Conservation (phyloP, 2,329 filamentous ascomycete genomes). For the Sporothrix schenckii region DNA sequence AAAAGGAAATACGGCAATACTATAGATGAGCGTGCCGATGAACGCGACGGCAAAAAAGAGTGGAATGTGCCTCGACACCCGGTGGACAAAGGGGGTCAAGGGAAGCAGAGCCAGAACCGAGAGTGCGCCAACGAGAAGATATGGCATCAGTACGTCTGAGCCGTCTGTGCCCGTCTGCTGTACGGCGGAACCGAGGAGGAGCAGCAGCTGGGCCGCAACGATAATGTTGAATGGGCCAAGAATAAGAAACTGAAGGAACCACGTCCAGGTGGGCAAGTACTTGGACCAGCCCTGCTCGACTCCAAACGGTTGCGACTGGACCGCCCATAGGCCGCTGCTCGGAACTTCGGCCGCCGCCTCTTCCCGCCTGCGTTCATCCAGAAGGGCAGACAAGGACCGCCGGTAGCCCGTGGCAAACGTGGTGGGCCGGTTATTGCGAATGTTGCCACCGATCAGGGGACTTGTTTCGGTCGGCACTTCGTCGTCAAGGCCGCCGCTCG, state of each 20-base stretch:
- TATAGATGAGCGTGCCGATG: conserved; percentile 77
- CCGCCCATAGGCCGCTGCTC: conserved; percentile 38
- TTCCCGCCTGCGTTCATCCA: conserved; percentile 36
- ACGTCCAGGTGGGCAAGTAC: conserved; percentile 77
- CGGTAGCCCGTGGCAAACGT: conserved; percentile 62
- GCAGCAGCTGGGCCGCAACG: conserved; percentile 72
- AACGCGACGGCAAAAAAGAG: conserved; percentile 74
- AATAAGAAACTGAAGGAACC: conserved; percentile 83
- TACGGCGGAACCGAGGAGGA: conserved; percentile 71
- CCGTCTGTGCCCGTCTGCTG: conserved; percentile 86
- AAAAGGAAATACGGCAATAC: conserved; percentile 86
- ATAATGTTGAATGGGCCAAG: conserved; percentile 77
- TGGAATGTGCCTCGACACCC: conserved; percentile 81
- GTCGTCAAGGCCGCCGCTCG: conserved; percentile 45
- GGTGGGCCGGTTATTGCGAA: conserved; percentile 43
- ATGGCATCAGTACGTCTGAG: conserved; percentile 69
- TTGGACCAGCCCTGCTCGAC: conserved; percentile 86
- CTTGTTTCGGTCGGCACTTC: conserved; percentile 56
- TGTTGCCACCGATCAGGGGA: conserved; percentile 48
- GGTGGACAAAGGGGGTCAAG: conserved; percentile 80
- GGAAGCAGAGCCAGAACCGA: conserved; percentile 75
- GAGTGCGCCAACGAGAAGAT: conserved; percentile 68
- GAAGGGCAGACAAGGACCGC: conserved; percentile 49
- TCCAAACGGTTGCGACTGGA: conserved; percentile 55
- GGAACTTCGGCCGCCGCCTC: conserved; percentile 35